Evolutionary conservation across 352 stramenopile genomes (phyloP).

Genomic region (Phytophthora pisi): DNA sequence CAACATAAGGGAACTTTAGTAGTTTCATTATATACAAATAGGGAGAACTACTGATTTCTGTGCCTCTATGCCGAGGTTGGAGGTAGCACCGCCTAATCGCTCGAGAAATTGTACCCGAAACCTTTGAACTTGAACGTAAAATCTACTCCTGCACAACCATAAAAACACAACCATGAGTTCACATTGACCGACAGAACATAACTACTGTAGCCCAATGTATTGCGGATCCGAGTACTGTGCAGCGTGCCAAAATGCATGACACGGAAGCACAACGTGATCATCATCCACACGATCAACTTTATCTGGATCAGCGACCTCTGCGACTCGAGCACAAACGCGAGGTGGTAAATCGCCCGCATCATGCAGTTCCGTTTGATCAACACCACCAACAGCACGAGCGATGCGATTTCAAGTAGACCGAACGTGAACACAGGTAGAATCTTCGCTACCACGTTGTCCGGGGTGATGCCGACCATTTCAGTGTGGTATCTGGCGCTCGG

Average conservation of each 20-base stretch:
- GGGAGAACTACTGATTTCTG: too few relatives aligned
- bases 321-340: conserved; percentile 50
- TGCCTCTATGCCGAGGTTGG: too few relatives aligned
- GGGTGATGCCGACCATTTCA: conserved; percentile 10
- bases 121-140: conserved; percentile 7
- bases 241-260: conserved; percentile 20
- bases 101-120: not conserved
- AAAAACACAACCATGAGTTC: not conserved
- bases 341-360: conserved; percentile 28
- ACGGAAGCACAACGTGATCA: conserved; percentile 22
- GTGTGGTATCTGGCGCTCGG: conserved; percentile 23
- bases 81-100: not conserved
- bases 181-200: not conserved
- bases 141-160: not conserved
- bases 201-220: too few relatives aligned
- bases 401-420: conserved; percentile 26
- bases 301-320: conserved; percentile 37
- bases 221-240: not conserved
- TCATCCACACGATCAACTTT: conserved; percentile 47
- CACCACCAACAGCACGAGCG: conserved; percentile 10
- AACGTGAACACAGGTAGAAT: conserved; percentile 27
- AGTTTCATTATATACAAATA: too few relatives aligned
- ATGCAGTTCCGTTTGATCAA: conserved; percentile 12
- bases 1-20: too few relatives aligned
- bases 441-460: not conserved